Evolutionary conservation across 2,329 filamentous ascomycete genomes (phyloP).

Genomic region (Fusarium sp.): DNA sequence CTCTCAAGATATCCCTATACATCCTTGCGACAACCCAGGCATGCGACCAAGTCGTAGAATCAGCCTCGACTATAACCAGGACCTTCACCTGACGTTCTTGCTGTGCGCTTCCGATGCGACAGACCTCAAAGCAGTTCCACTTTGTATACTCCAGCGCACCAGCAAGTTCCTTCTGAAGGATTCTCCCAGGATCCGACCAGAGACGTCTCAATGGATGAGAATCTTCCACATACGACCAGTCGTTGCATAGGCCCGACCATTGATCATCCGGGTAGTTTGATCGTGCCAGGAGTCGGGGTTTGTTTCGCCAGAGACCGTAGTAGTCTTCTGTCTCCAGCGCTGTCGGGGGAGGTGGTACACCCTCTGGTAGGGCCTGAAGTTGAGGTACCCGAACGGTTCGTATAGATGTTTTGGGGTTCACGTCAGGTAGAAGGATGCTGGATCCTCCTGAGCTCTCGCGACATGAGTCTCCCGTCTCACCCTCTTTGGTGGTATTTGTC

Average conservation of each 20-base stretch:
- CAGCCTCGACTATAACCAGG: background rate
- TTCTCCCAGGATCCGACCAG: background rate
- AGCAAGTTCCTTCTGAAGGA: background rate
- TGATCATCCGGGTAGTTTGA: background rate
- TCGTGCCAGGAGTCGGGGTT: background rate
- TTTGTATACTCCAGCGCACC: background rate
- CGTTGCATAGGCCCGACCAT: background rate
- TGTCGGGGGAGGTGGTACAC: background rate
- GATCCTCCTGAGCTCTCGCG: too few relatives aligned
- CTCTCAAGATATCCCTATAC: background rate
- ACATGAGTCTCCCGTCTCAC: accelerated
- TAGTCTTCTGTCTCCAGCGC: background rate
- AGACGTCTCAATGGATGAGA: background rate
- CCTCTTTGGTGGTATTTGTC: background rate
- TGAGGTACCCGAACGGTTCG: background rate
- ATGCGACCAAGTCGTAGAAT: background rate
- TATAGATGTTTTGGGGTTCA: background rate
- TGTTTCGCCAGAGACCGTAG: background rate
- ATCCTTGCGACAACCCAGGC: background rate
- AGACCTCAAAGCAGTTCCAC: background rate
- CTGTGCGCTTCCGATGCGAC: background rate
- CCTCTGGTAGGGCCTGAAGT: background rate
- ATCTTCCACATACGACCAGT: background rate
- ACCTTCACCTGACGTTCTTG: background rate
- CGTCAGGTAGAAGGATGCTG: background rate